Base-by-base conservation (phyloP, 2,329 filamentous ascomycete species). In the Coccinonectria pachysandricola region DNA sequence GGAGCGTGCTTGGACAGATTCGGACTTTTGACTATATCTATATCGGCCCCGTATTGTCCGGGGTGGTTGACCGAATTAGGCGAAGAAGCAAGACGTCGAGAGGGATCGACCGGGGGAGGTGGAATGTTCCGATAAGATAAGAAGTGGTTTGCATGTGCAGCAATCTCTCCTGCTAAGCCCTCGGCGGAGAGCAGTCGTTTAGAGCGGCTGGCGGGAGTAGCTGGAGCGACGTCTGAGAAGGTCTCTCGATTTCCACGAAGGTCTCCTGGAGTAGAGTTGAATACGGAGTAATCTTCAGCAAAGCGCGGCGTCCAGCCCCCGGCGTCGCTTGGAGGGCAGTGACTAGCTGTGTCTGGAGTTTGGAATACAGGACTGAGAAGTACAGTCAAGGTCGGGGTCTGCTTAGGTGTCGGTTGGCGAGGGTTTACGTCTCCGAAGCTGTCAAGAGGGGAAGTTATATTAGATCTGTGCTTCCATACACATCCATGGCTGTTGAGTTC, bases 371-470 rank as follows among this genome's bases (percentile, higher is more conserved):
- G 62, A 45, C 62, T 74, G 34, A 68, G 60, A 37, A 71, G 68
- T 29, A 58, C 48, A 42, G 62, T 50, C 28, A 68, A 65, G 17
- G 59, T 67, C 29, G 71, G 69, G 15, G 70, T 76, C 47, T 68
- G 61, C 50, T 62, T 65, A 30, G 71, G 69, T 29, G 70, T 75
- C 22, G 63, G 68, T 46, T 69, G 68, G 50, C 66, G 68, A 63
- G 65, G 64, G 64, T 66, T 72, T 60, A 67, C 60, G 60, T 71
- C 65, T 62, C 68, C 70, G 70, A 72, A 72, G 64, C 72, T 76
- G 49, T 39, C 32, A 32, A 37, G 28, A 19, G 29, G 19, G 13
- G 27, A 27, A 22, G 21, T 20, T 14, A 19, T 16, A 33, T 16
- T 8, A 15, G 15, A 20, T 14, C 12, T 10, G 22, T 15, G n/a